Evolutionary conservation across 768 basidiomycete species (phyloP).

Genomic region (Trametes elegans): DNA sequence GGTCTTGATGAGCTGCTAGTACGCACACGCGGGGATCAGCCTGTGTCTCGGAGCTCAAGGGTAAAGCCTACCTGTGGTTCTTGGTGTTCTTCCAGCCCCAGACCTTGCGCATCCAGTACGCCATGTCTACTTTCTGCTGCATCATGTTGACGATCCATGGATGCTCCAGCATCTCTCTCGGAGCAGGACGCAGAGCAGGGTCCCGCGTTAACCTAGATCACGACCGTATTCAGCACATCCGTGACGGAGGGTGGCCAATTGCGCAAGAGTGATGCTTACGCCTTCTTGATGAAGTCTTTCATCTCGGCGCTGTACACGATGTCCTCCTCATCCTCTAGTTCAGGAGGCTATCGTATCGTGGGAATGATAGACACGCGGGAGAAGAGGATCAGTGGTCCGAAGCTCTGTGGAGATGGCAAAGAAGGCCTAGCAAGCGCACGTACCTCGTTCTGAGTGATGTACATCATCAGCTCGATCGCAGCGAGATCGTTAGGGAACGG

Average conservation of each 20-base stretch:
- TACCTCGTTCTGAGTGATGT: slow-evolving; percentile 81
- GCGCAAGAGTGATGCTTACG: slow-evolving; percentile 54
- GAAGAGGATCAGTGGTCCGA: slow-evolving; percentile 14
- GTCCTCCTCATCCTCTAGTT: slow-evolving; percentile 71
- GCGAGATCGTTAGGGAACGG: slow-evolving; percentile 91
- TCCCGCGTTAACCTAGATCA: slow-evolving; percentile 69
- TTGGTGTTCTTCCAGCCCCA: slow-evolving; percentile 67
- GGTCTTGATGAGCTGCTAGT: slow-evolving; percentile 28
- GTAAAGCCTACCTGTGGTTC: slow-evolving; percentile 28
- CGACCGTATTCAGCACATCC: not conserved
- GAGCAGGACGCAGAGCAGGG: slow-evolving; percentile 67
- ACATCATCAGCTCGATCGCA: slow-evolving; percentile 91
- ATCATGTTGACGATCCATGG: slow-evolving; percentile 79
- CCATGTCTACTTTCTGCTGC: slow-evolving; percentile 86
- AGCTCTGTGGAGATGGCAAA: slow-evolving; percentile 4
- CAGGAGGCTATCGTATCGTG: slow-evolving; percentile 66
- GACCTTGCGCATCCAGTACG: slow-evolving; percentile 81
- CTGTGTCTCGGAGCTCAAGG: not conserved
- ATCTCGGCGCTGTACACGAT: slow-evolving; percentile 74
- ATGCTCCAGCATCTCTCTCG: slow-evolving; percentile 79
- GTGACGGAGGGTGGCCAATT: slow-evolving; percentile 1
- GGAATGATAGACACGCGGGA: slow-evolving; percentile 21
- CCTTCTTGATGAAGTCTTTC: slow-evolving; percentile 87
- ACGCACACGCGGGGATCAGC: not conserved
- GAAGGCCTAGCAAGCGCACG: slow-evolving; percentile 24